Evolutionary conservation across 192 early-diverging fungal genomes (phyloP), one percentile per base, ranked within the genome.

Genomic region (Podila horticola): DNA sequence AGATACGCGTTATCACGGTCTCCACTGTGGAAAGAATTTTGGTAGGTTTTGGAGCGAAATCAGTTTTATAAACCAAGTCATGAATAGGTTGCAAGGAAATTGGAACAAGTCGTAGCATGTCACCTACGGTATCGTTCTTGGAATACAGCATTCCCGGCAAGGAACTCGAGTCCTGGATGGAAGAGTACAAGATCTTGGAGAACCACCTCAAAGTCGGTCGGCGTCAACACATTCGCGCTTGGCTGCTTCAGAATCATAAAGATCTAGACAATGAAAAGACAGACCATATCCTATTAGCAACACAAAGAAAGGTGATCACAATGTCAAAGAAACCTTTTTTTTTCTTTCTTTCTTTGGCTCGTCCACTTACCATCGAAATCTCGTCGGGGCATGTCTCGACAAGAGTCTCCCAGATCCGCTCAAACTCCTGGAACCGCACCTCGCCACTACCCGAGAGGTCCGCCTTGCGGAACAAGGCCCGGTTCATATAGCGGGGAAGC

Each of bases 151-250:
- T 96, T 91, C 30, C 87, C 85, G 15, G 90, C 84, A 61, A 98
- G 82, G 75, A 97, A 97, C 75, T 94, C 92, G 29, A 98, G 86
- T 17, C 94, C 97, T 34, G 92, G 94, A 72, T 98, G 95, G 63
- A 94, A 90, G 58, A 91, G 85, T 24, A 95, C 86, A n/a, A 98
- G 88, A 67, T 98, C 96, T 81, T 92, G 87, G 11, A 95, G 84
- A 2, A 94, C 89, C 2, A 88, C 82, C 48, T 88, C 75, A 70
- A 95, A 90, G 66, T 96, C 92, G 31, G 86, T 88, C 26, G 92
- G 91, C 13, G 82, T 87, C 65, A 95, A 75, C 8, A 71, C 65
- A 49, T 84, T 74, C 20, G 62, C 62, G 28, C 65, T 49, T 0
- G 82, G 82, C 58, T 84, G 81, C 62, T 90, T 88, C 57, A 94